Evolutionary conservation across 1,139 yeast genomes (phyloP).

Genomic region (Suhomyces coccinellae): DNA sequence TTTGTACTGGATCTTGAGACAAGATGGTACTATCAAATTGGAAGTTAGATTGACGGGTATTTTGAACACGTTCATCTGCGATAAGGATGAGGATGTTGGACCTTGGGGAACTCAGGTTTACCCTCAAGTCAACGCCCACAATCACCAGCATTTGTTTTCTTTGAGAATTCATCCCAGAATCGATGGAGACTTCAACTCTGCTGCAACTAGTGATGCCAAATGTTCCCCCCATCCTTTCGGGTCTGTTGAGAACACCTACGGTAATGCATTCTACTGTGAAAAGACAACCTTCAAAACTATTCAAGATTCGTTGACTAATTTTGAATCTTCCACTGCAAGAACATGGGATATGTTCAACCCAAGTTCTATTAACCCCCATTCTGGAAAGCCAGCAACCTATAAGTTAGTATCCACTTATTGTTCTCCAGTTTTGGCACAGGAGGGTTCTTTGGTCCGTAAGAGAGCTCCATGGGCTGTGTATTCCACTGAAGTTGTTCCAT

Average conservation of each 20-base stretch:
- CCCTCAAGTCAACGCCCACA: conserved; percentile 81
- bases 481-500: conserved; percentile 69
- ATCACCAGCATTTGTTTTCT: conserved; percentile 84
- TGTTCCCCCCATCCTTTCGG: conserved; percentile 63
- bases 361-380: conserved; percentile 59
- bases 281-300: conserved; percentile 67
- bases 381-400: conserved; percentile 74
- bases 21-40: conserved; percentile 78
- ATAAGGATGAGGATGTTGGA: conserved; percentile 62
- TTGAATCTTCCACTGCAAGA: conserved; percentile 61
- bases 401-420: conserved; percentile 78
- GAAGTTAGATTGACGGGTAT: conserved; percentile 82
- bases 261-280: conserved; percentile 68
- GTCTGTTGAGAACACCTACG: conserved; percentile 66
- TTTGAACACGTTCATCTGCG: conserved; percentile 65
- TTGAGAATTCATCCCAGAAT: conserved; percentile 77
- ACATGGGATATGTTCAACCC: conserved; percentile 83
- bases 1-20: conserved; percentile 78
- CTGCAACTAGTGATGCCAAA: conserved; percentile 66
- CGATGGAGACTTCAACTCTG: conserved; percentile 78
- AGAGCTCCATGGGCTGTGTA: conserved; percentile 81
- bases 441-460: conserved; percentile 71
- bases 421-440: conserved; percentile 71
- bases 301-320: conserved; percentile 63
- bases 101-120: conserved; percentile 82